Evolutionary conservation across 371 early-diverging fungal species (phyloP), one percentile per base, ranked within the genome.

Genomic region (Mucor piriformis): DNA sequence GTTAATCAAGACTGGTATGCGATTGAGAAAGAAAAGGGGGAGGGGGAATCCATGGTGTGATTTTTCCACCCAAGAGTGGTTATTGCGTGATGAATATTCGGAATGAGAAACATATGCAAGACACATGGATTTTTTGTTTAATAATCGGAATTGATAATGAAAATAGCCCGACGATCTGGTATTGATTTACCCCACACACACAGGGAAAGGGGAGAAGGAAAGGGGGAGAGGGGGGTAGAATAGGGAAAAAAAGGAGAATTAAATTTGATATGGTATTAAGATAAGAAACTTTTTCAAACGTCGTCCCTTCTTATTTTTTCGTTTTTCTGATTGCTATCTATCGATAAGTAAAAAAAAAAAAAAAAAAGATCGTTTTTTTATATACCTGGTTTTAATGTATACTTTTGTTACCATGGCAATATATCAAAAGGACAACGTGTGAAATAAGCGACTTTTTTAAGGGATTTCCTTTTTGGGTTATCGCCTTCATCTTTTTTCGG

Each of bases 51-150:
- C 24, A 8, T 29, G 29, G 29, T 29, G 29, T 29, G 29, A 29
- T 29, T 29, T 29, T 29, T 29, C 8, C 29, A 18, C 6, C 6
- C 13, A 6, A 29, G 11, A 29, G 33, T 10, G 32, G 10, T 15
- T 27, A 63, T 63, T 57, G 63, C 63, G 59, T 67, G 63, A 67
- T 63, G 63, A 49, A 29, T 58, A 57, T 58, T 67, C 59, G 63
- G 67, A 67, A 64, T 64, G 64, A 67, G 46, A 46, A 25, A 46
- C 46, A 46, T 46, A 24, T 46, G 46, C 12, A 43, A 43, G 43
- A 21, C 43, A 43, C 59, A 66, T 59, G 51, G 47, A 43, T 18
- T 27, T 23, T 42, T 18, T 23, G 32, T 33, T 23, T 15, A 54
- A 38, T 46, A 61, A 42, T 54, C 61, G 49, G 54, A 54, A 43